Evolutionary conservation across 805 yeast genomes (phyloP), one percentile per base, ranked within the genome.

Genomic region (Huiozyma naganishii): DNA sequence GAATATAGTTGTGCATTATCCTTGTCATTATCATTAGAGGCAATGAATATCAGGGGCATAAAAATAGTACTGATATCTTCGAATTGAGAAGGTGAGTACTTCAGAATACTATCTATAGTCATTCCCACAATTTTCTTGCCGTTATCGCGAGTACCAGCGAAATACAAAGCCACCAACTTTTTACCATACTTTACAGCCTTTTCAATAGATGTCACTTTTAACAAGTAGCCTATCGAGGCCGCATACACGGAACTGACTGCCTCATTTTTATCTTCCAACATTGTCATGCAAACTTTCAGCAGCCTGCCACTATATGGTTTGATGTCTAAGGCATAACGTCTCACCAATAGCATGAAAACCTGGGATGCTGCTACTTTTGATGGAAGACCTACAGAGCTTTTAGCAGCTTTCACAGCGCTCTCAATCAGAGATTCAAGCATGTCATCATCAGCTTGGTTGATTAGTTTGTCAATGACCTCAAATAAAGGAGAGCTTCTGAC

Each of bases 351-450:
- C 6, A 81, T 85, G 8, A 89, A 59, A 0, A 88, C 80, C 48
- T 79, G 73, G 5, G 95, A 76, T 0, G 90, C 88, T 27, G 89
- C 86, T 0, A 84, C 87, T 55, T 90, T 87, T 0, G 97, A 86
- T 0, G 97, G 97, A 10, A 92, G 67, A 0, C 97, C 97, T 17
- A 89, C 84, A 0, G 94, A 76, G 44, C 69, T 73, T 47, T 78
- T 77, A 7, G 85, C 74, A 1, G 86, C 74, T 17, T 63, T 55
- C 23, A 73, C 72, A 29, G 87, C 64, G 34, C 65, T 67, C 2
- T 65, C 67, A 3, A 84, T 66, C 32, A 78, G 62, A 9, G 68
- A 70, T 1, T 67, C 71, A 65, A 49, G 48, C 11, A 52, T 28
- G 30, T 78, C 67, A 27, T 67, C 67, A 27, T 64, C 68, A 6